Evolutionary conservation across 2,329 filamentous ascomycete species (phyloP).

Genomic region (Cadophora sp.): DNA sequence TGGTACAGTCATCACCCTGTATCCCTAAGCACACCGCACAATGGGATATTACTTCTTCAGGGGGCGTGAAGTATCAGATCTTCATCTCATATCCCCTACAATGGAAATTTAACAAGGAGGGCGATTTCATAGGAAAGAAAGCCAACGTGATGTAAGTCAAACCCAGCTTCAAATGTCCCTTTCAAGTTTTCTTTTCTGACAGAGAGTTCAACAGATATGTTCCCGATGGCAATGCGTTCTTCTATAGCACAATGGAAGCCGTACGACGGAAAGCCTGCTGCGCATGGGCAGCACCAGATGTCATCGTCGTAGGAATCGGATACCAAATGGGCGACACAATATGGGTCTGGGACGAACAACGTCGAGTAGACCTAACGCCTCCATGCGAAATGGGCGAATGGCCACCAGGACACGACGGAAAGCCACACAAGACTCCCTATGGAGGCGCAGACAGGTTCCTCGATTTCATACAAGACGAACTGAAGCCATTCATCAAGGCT

Average conservation of each 20-base stretch:
- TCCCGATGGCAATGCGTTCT: slow-evolving; percentile 14
- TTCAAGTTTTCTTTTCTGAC: neutral
- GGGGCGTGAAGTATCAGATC: slow-evolving; percentile 9
- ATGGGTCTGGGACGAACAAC: slow-evolving; percentile 3
- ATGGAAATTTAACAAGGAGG: slow-evolving; percentile 3
- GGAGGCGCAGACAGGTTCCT: slow-evolving; percentile 19
- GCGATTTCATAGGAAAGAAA: slow-evolving; percentile 2
- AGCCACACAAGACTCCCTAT: neutral
- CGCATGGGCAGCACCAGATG: neutral
- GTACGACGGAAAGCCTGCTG: neutral
- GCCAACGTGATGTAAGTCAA: slow-evolving; percentile 1
- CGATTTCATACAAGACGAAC: slow-evolving; percentile 14
- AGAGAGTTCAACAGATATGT: neutral
- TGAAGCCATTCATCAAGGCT: slow-evolving; percentile 17
- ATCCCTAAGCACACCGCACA: slow-evolving; percentile 11
- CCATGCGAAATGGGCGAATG: slow-evolving; percentile 8
- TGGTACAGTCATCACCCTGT: neutral
- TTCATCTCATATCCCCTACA: slow-evolving; percentile 8
- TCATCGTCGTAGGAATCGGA: slow-evolving; percentile 13
- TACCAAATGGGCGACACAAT: neutral
- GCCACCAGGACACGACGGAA: slow-evolving; percentile 12
- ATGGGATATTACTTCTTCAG: neutral
- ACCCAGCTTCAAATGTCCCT: no score
- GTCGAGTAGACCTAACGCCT: slow-evolving; percentile 8
- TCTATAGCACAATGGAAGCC: slow-evolving; percentile 10